Conservation (phyloP, 805 yeast genomes). For the Ogataea pignaliae region DNA sequence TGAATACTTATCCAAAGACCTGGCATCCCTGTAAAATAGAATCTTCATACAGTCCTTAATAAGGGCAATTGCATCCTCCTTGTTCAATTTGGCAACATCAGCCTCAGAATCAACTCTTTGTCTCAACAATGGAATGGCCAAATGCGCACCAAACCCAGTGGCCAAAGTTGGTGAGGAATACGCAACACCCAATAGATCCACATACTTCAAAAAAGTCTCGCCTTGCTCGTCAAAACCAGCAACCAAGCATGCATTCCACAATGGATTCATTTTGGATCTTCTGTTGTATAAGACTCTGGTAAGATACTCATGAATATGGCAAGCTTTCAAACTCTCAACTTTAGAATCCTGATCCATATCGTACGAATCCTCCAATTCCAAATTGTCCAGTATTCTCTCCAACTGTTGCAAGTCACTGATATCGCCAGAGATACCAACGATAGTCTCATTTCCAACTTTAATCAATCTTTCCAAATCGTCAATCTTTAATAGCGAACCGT, state of each 20-base stretch:
- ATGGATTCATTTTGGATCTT: constrained; percentile 90
- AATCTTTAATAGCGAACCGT: constrained; percentile 89
- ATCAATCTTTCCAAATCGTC: constrained; percentile 80
- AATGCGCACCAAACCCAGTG: constrained; percentile 94
- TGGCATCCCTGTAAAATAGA: constrained; percentile 91
- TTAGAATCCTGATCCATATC: constrained; percentile 45
- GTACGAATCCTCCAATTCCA: constrained; percentile 74
- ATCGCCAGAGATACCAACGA: constrained; percentile 94
- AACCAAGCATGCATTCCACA: constrained; percentile 91
- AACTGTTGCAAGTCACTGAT: constrained; percentile 88
- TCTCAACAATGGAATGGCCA: constrained; percentile 90
- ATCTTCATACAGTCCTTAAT: constrained; percentile 89
- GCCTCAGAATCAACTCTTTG: constrained; percentile 74
- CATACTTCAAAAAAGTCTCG: constrained; percentile 75
- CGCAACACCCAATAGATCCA: constrained; percentile 87
- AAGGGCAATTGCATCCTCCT: constrained; percentile 72
- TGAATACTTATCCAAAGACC: constrained; percentile 83
- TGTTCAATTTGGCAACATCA: constrained; percentile 64
- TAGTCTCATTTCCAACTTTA: constrained; percentile 77
- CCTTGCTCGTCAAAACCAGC: constrained; percentile 78
- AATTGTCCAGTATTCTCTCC: constrained; percentile 67
- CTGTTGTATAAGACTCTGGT: constrained; percentile 80
- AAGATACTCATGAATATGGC: constrained; percentile 82
- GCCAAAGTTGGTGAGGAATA: constrained; percentile 86
- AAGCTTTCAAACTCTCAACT: constrained; percentile 65